Base-by-base conservation (phyloP, 108 stramenopile genomes). In the Aurantiochytrium sp. region DNA sequence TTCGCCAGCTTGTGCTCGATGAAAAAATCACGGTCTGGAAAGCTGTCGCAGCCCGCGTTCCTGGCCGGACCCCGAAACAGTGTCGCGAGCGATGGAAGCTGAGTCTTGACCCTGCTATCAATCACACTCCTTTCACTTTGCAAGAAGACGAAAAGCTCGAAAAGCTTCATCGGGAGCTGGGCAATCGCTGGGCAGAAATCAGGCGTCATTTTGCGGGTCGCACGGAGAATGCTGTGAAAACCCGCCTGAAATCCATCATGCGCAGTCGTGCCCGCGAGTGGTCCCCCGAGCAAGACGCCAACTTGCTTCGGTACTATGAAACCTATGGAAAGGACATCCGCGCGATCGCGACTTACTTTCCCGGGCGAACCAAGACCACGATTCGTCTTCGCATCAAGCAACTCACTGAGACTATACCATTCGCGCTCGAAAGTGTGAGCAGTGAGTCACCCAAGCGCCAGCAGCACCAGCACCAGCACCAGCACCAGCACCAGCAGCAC, bases 31-130 rank as follows among this genome's bases (percentile, higher is more conserved):
- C 72, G 10, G 35, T 5, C 57, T 87, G 87, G 87, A 28, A 25
- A 55, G 19, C 4, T 10, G 43, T 87, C 5, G 53, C 87, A 5
- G 12, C n/a, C 53, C 10, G 23, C 28, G 43, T 87, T 57, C 57
- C 58, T 18, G 87, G 87, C 35, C 10, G 87, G 58, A 87, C 87
- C 87, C 29, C 87, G 1, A 87, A 87, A 55, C 87, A 87, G 43
- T 87, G 87, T 28, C n/a, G 87, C 10, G 87, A 87, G 58, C 87
- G 87, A 21, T 87, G 87, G 87, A 25, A 42, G 35, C 49, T 57
- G 12, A 57, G 58, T 29, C 43, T 87, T 5, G 87, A 55, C 28
- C 87, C 87, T 5, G 23, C 49, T 5, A 57, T 87, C 8, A 57
- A 57, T 8, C 87, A 58, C 25, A 29, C 14, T 5, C 53, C 53